Evolutionary conservation across 805 yeast genomes (phyloP).

Genomic region (Lipomyces kockii): DNA sequence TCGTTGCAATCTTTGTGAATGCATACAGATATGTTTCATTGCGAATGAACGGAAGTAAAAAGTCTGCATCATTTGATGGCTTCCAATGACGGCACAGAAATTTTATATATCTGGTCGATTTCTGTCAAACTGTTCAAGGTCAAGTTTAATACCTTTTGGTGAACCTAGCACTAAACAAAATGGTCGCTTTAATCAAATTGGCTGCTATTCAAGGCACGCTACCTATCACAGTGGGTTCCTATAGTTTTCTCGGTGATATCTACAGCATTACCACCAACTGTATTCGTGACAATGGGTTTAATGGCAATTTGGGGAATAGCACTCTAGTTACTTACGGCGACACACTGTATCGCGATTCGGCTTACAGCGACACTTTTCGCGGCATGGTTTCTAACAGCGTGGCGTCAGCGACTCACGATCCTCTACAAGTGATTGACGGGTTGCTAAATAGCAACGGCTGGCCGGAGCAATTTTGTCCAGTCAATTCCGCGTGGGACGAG

Average conservation of each 20-base stretch:
- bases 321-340: constrained; percentile 5
- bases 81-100: neutral
- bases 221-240: neutral
- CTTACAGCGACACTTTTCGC: constrained; percentile 4
- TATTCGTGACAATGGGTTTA: constrained; percentile 9
- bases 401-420: constrained; percentile 1
- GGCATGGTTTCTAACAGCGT: constrained; percentile 3
- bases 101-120: neutral
- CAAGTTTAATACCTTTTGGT: neutral
- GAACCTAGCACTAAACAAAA: neutral
- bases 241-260: neutral
- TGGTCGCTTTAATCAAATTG: neutral
- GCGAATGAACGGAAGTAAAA: too few relatives aligned
- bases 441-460: constrained; percentile 4
- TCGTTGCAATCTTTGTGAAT: neutral
- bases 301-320: constrained; percentile 5
- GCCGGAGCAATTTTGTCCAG: constrained; percentile 10
- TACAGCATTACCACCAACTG: constrained; percentile 10
- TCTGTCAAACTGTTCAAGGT: neutral
- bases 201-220: neutral
- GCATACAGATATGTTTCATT: neutral
- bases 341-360: constrained; percentile 1
- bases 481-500: constrained; percentile 4
- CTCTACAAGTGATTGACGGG: constrained; percentile 2
- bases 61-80: neutral